phyloP scores from a whole-genome alignment of 768 basidiomycete species.

The Xerocomellus dryophilus region DNA sequence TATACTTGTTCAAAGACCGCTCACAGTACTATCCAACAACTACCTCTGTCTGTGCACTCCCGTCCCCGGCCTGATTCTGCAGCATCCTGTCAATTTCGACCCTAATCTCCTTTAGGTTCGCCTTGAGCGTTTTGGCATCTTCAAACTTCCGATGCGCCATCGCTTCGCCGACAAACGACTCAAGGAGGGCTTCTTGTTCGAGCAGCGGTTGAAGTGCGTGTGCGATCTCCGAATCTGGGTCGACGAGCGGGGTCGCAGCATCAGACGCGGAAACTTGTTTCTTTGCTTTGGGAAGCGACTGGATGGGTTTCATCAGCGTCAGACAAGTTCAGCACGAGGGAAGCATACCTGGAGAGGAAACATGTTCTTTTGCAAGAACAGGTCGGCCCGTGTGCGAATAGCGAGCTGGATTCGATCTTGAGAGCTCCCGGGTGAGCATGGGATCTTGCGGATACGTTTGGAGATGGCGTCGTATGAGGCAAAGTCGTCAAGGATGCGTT shows the following conservation, averaged over 20 bases:
- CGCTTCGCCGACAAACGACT: constrained; percentile 88
- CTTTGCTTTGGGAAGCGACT: constrained; percentile 51
- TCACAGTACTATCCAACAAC: not conserved
- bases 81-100: constrained; percentile 75
- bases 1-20: not conserved
- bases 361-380: constrained; percentile 90
- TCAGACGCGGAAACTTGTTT: constrained; percentile 21
- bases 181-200: constrained; percentile 91
- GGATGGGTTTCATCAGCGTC: not conserved
- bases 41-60: not conserved
- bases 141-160: constrained; percentile 91
- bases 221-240: constrained; percentile 69
- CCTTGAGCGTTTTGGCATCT: constrained; percentile 82
- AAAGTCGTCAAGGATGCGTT: constrained; percentile 80
- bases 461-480: constrained; percentile 85
- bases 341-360: constrained; percentile 42
- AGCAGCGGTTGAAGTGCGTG: constrained; percentile 79
- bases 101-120: constrained; percentile 78
- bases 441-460: constrained; percentile 77
- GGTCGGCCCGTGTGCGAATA: constrained; percentile 67
- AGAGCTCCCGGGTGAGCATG: constrained; percentile 62
- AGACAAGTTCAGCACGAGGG: not conserved
- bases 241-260: constrained; percentile 36
- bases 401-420: constrained; percentile 85
- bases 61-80: constrained; percentile 27